Evolutionary conservation across 371 early-diverging fungal species (phyloP).

Genomic region (Mortierella sp.): DNA sequence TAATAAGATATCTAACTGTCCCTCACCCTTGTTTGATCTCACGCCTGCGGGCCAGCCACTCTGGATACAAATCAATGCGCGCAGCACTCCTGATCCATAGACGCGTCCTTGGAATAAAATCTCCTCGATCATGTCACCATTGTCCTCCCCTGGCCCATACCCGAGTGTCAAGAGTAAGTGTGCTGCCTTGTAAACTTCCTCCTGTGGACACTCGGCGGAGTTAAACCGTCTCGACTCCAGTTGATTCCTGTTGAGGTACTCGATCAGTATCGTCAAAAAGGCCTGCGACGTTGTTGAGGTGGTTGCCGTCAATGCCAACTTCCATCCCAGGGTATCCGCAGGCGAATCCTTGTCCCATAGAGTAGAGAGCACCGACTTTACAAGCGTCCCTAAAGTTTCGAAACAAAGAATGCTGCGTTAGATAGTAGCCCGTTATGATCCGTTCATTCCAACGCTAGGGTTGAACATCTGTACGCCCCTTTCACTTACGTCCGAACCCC

Average conservation of each 20-base stretch:
- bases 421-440: too few species aligned
- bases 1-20: too few species aligned
- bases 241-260: constrained; percentile 21
- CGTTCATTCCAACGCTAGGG: background rate
- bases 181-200: constrained; percentile 24
- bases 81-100: constrained; percentile 23
- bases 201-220: background rate
- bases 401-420: too few species aligned
- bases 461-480: too few species aligned
- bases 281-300: constrained; percentile 15
- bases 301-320: constrained; percentile 3
- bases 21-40: constrained; percentile 21
- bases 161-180: constrained; percentile 25
- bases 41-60: constrained; percentile 46
- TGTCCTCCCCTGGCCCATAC: constrained; percentile 16
- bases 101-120: constrained; percentile 34
- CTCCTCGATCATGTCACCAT: constrained; percentile 14
- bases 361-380: constrained; percentile 17
- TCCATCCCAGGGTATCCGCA: constrained; percentile 15
- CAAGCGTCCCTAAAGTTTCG: constrained; percentile 24
- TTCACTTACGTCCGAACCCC: constrained; percentile 38
- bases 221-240: constrained; percentile 1
- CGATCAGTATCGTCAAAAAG: constrained; percentile 19
- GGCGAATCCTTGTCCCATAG: constrained; percentile 24
- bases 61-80: constrained; percentile 43